Base-by-base conservation (phyloP, 139 green algal genomes). In the Coccomyxa sp. region DNA sequence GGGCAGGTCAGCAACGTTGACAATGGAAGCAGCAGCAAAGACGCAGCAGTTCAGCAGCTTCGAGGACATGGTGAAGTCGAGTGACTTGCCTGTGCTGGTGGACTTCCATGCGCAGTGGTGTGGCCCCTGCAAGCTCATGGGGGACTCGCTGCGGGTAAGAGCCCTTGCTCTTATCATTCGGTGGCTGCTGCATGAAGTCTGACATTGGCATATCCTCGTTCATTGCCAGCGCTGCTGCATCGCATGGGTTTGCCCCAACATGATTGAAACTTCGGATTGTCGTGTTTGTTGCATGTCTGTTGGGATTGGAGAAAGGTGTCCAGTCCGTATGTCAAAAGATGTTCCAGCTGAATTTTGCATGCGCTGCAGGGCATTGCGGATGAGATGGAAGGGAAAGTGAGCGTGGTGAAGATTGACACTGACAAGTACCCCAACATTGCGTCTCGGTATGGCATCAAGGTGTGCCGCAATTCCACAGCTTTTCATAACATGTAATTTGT, bases 21-120 rank as follows among this genome's bases (percentile, higher is more conserved):
- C 63, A 25, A 9, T 71, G 63, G 63, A 71, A 11, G 63, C 63
- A 25, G 63, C 63, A 25, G 63, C 63, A 21, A 71, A 80, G 76
- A 31, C 76, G 31, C 23, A 92, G 86, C 79, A 87, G 17, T 94
- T 91, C 80, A n/a, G n/a, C 0, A 88, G 58, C 7, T 96, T 96
- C 82, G 87, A 96, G 7, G 91, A 95, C 16, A 91, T 96, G 91
- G 74, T 96, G 0, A 25, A 58, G 0, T 32, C 83, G 13, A 88
- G 74, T 13, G 84, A 89, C 0, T 25, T 89, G 17, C 91, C 92
- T 0, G 76, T 96, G 3, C 88, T 97, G 27, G 93, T 97, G 0
- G 93, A 97, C 80, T 97, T 96, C 38, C 94, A 95, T 77, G 93
- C 93, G 0, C 92, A 81, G 0, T 96, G 93, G 93, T 97, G 91